Evolutionary conservation across 179 eudicot species (phyloP).

Genomic region (Vitellaria paradoxa): DNA sequence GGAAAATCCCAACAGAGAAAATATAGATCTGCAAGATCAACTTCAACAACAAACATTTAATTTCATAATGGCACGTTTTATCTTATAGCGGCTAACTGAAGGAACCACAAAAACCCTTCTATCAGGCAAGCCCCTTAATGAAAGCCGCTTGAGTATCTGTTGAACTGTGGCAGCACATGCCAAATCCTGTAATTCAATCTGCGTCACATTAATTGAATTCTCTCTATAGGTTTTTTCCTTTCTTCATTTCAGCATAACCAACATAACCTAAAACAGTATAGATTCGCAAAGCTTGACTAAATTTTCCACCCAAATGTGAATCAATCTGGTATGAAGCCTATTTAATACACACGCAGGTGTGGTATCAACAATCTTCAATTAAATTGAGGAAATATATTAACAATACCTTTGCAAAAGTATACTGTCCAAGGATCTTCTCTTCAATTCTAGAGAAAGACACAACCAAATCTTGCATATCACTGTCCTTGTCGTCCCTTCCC

Average conservation of each 20-base stretch:
- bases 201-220: neutral
- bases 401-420: conserved; percentile 87
- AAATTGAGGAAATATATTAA: neutral
- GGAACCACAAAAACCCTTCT: neutral
- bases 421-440: conserved; percentile 87
- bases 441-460: conserved; percentile 81
- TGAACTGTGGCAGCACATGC: neutral
- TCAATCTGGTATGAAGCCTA: neutral
- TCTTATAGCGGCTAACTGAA: neutral
- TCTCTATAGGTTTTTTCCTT: neutral
- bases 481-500: conserved; percentile 73
- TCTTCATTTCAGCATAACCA: neutral
- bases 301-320: neutral
- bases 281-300: neutral
- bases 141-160: neutral
- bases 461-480: conserved; percentile 71
- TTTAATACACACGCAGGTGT: neutral
- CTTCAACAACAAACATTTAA: too few relatives aligned
- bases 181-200: neutral
- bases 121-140: neutral
- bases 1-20: too few relatives aligned
- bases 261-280: neutral
- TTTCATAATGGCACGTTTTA: neutral
- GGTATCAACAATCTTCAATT: conserved; percentile 3
- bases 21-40: too few relatives aligned